Evolutionary conservation across 768 basidiomycete genomes (phyloP), one percentile per base, ranked within the genome.

Genomic region (Tephrocybe sp.): DNA sequence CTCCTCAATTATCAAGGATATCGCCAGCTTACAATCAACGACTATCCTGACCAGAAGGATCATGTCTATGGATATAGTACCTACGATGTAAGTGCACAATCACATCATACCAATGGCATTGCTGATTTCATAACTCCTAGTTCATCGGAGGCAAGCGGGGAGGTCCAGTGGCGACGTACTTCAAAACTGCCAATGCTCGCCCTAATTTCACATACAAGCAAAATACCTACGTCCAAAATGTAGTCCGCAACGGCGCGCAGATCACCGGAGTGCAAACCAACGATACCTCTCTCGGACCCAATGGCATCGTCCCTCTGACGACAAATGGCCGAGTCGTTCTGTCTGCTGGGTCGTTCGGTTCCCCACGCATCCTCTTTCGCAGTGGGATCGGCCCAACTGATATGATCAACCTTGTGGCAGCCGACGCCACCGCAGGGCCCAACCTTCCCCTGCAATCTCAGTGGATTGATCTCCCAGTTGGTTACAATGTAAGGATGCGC

Each of bases 191-290:
- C 4, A 65, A 67, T 45, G 67, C 71, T 11, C 76, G 83, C 22
- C 59, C 66, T 6, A 83, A 83, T 67, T 73, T 83, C 53, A 70
- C 68, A 1, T 75, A 76, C 66, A 74, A 68, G 56, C 69, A 76
- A 45, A 74, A 78, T 57, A 73, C 72, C 16, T 65, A 69, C 28
- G 83, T 79, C 34, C 65, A 68, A 19, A 75, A 77, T 57, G 75
- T 85, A 45, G 75, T 78, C 22, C 81, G 83, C 37, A 80, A 79
- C 52, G 80, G 82, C 32, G 64, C 74, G 22, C 66, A 69, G 40
- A 79, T 84, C 57, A 75, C 74, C 27, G 82, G 83, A 56, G 82
- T 85, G 18, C 72, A 77, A 60, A 83, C 82, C 21, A 82, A 84
- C 67, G 74, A 85, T 60, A 76, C 77, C 4, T 68, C 75, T 5